Evolutionary conservation across 768 basidiomycete genomes (phyloP), one percentile per base, ranked within the genome.

Genomic region (Leccinum arenicola): DNA sequence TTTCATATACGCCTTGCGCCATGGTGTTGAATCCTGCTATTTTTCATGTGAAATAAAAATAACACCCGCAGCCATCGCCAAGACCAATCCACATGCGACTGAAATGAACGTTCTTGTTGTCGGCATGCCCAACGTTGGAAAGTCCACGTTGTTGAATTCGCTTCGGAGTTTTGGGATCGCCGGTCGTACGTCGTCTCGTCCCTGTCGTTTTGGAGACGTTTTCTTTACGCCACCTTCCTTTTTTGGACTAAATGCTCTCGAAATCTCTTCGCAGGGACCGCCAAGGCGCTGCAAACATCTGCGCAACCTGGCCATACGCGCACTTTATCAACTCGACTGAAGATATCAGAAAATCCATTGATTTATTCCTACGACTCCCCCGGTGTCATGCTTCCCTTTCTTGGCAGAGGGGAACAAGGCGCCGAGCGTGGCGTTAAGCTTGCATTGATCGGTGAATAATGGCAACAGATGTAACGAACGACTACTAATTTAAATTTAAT

Each of bases 51-150:
- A n/a, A 23, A 61, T 21, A n/a, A 59, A 49, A 58, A 38, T 49
- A 35, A 12, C 25, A 15, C 3, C 31, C 61, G 15, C 52, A 93
- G 90, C 84, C 66, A 81, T 91, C 64, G 88, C 90, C 33, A 84
- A 84, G 66, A 77, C 79, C 45, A 82, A 87, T 69, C 84, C 84
- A 53, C 83, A 91, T 62, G 81, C 84, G 50, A 84, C 86, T 65
- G 90, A 90, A 70, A 76, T 93, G 64, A 94, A 95, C 66, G 88
- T 98, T 7, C 81, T 98, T 3, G 93, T 98, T 23, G 88, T 97
- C 59, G 97, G 97, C 23, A 98, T 99, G 96, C 97, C 97, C 17
- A 98, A 98, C 72, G 94, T 98, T 50, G 96, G 96, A 45, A 98
- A 99, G 76, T 98, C 95, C 14, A 95, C 93, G 3, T 75, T 98